Base-by-base conservation (phyloP, 306 rosid genomes). In the Dicorynia guianensis region DNA sequence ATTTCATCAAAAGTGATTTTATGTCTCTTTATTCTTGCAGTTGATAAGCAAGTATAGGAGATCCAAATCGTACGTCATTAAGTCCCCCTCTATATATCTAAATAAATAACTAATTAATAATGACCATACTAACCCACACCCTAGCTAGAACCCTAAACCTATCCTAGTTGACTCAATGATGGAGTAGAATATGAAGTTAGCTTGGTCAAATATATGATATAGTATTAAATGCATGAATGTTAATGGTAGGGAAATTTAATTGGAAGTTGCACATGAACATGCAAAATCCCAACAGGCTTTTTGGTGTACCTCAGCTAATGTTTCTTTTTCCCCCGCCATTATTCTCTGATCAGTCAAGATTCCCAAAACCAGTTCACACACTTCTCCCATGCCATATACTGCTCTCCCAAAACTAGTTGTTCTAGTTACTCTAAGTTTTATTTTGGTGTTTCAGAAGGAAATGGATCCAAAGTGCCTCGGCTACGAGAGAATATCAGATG, bases 401-500 rank as follows among this genome's bases (percentile, higher is more conserved):
- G 9, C 60, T 46, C 39, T 12, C 33, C 30, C 30, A 25, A 25
- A 25, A 25, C 30, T 2, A 25, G 30, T 25, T 11, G 19, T 17
- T 15, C 44, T 53, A 6, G 48, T 8, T 42, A 11, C 12, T 20
- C 30, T 25, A 1, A 25, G 30, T 20, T 50, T 64, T 40, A 19
- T 8, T 12, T 66, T 46, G 33, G 48, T 25, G 30, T 34, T 65
- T 44, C 81, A 89, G 97, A 86, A 82, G 86, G 94, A 87, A 65
- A 77, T 87, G 85, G 98, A 91, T 82, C 87, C 93, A 35, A 93
- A 88, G 59, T 83, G 96, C 76, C 70, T 85, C 74, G 88, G 93
- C 78, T 83, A 88, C 48, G 98, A 89, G 76, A 93, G 93, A 88
- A 71, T 76, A 77, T 87, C 98, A 84, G 97, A 91, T 76, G 85